Conservation (phyloP, 371 early-diverging fungal species). For the Choanephora cucurbitarum region DNA sequence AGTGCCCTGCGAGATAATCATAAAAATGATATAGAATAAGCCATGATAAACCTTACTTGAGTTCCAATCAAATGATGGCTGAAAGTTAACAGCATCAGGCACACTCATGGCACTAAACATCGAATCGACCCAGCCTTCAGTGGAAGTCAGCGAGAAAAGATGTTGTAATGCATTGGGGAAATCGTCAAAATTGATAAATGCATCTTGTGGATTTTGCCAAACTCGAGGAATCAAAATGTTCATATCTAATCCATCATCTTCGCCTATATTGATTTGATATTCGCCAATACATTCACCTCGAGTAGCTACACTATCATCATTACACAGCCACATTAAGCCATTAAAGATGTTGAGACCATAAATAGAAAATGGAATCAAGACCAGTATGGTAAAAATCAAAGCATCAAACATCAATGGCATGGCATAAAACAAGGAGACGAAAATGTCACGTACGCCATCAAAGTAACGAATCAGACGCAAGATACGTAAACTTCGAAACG, state of each 20-base stretch:
- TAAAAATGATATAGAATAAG: slow-evolving; percentile 56
- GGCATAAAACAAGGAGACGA: slow-evolving; percentile 54
- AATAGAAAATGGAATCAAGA: slow-evolving; percentile 58
- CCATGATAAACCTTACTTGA: slow-evolving; percentile 55
- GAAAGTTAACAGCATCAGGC: slow-evolving; percentile 48
- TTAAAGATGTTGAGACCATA: slow-evolving; percentile 64
- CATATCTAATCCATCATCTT: slow-evolving; percentile 26
- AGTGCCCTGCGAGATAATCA: slow-evolving; percentile 61
- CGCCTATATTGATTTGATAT: slow-evolving; percentile 37
- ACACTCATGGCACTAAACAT: slow-evolving; percentile 55
- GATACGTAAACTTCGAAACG: slow-evolving; percentile 58
- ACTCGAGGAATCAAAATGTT: slow-evolving; percentile 49
- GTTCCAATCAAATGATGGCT: slow-evolving; percentile 49
- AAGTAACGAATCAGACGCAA: slow-evolving; percentile 63
- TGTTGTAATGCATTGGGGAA: slow-evolving; percentile 50
- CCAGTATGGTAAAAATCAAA: slow-evolving; percentile 50
- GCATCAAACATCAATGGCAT: slow-evolving; percentile 63
- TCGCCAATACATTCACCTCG: slow-evolving; percentile 55
- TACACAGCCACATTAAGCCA: slow-evolving; percentile 58
- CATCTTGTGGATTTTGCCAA: slow-evolving; percentile 55
- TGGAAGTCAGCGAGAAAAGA: slow-evolving; percentile 58
- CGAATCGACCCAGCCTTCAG: slow-evolving; percentile 61
- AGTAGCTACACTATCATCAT: slow-evolving; percentile 39
- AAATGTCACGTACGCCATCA: slow-evolving; percentile 58
- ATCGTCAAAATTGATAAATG: slow-evolving; percentile 53